Base-by-base conservation (phyloP, 176 grass and related monocot genomes). In the Aegilops umbellulata region DNA sequence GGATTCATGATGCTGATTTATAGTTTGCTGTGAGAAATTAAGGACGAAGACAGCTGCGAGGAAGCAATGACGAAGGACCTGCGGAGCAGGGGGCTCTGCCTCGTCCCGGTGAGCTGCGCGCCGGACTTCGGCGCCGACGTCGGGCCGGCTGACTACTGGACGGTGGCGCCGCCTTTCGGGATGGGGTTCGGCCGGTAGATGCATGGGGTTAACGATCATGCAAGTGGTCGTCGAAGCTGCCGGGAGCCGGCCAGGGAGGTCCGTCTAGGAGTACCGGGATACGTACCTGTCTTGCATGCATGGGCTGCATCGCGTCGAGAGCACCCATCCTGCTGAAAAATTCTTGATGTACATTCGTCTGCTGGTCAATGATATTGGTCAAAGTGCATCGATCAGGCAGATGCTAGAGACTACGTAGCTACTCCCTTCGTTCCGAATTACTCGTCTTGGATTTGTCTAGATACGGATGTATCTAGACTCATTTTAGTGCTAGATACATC, bases 81-180 rank as follows among this genome's bases (percentile, higher is more conserved):
- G 79, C 92, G 81, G 76, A 98, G 92, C 35, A 92, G 90, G 86
- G 96, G 96, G 6, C 49, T 98, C 30, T 98, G 96, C 90, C 93
- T 98, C 6, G 90, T 98, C 46, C 96, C 96, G 3, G 82, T 94
- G 27, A 94, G 91, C 83, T 95, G 89, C 86, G 91, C 92, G 4
- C 49, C 92, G 77, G 85, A 94, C 69, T 60, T 98, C 19, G 86
- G 86, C 31, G 83, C 60, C 0, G 96, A 90, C 65, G 35, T 83
- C 36, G 82, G 87, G 41, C 85, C 86, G 6, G 86, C 79, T 7
- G 93, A 98, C 61, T 92, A 86, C 96, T 98, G 93, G 96, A 84
- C 84, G 42, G 81, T 68, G 39, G 75, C 88, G 64, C 90, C 91
- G 4, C 87, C 92, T 77, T 94, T 91, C 6, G 87, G 86, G 35